Conservation (phyloP, 169 alveolate genomes). For the Eimeria necatrix region DNA sequence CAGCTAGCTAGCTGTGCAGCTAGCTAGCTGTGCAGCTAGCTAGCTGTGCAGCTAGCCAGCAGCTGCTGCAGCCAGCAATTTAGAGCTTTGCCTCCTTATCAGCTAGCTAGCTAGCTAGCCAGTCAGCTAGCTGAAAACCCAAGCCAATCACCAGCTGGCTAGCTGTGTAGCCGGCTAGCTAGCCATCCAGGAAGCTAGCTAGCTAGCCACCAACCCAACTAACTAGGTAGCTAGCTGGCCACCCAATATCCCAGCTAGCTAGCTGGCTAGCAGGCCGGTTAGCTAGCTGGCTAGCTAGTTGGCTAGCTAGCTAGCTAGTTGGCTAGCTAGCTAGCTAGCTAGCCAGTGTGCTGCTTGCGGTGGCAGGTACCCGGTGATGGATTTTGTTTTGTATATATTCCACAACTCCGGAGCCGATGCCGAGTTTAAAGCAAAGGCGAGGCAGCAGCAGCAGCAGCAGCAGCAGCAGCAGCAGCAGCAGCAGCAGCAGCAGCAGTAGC, state of each 20-base stretch:
- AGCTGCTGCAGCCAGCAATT: too few relatives aligned
- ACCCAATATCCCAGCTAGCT: not conserved
- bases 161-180: not conserved
- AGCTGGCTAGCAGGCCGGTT: not conserved
- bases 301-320: constrained; percentile 10
- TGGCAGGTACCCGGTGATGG: constrained; percentile 70
- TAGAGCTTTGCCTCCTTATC: not conserved
- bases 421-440: constrained; percentile 1
- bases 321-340: constrained; percentile 31
- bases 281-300: not conserved
- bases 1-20: not conserved
- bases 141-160: not conserved
- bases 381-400: constrained; percentile 41
- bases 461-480: too few relatives aligned
- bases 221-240: not conserved
- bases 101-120: not conserved
- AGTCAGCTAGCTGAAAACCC: not conserved
- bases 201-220: not conserved
- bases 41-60: too few relatives aligned
- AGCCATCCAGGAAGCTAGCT: not conserved
- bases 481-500: too few relatives aligned
- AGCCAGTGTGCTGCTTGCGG: not conserved
- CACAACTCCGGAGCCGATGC: constrained; percentile 4
- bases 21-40: too few relatives aligned
- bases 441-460: not conserved